These are phyloP conservation scores for Globisporangium ultimum DNA, from an alignment of 352 stramenopile species.

Conservation along the genomic window DNA sequence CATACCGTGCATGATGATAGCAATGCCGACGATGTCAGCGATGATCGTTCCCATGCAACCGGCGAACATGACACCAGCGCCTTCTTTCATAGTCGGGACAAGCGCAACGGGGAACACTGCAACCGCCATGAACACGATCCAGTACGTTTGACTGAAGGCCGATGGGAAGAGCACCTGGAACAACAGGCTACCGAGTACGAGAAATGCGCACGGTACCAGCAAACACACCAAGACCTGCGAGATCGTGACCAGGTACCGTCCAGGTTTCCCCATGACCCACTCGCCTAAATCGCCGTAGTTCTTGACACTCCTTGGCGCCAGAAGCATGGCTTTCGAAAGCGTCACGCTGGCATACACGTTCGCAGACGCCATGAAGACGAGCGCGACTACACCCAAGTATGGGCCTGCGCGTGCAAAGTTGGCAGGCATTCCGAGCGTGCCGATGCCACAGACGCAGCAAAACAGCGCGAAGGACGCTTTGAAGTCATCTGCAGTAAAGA, in stretches of 20 bases:
- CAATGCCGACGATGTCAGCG: conserved; percentile 34
- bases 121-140: conserved; percentile 44
- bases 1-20: conserved; percentile 29
- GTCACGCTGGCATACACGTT: conserved; percentile 45
- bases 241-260: conserved; percentile 34
- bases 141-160: conserved; percentile 38
- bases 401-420: conserved; percentile 53
- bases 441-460: not conserved
- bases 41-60: conserved; percentile 42
- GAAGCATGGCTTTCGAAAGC: conserved; percentile 45
- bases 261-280: conserved; percentile 36
- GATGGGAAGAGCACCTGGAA: conserved; percentile 46
- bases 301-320: conserved; percentile 33
- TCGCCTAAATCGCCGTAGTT: conserved; percentile 48
- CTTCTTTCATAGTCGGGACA: conserved; percentile 46
- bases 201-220: conserved; percentile 40
- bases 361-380: conserved; percentile 46
- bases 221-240: conserved; percentile 44
- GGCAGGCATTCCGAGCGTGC: conserved; percentile 23
- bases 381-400: conserved; percentile 29
- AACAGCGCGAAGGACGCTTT: not conserved
- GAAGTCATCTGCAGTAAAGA: conserved; percentile 8
- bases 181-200: conserved; percentile 50
- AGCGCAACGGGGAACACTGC: conserved; percentile 31
- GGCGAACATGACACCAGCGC: conserved; percentile 26